phyloP scores from a whole-genome alignment of 805 yeast species.

The Candida qinlingensis region DNA sequence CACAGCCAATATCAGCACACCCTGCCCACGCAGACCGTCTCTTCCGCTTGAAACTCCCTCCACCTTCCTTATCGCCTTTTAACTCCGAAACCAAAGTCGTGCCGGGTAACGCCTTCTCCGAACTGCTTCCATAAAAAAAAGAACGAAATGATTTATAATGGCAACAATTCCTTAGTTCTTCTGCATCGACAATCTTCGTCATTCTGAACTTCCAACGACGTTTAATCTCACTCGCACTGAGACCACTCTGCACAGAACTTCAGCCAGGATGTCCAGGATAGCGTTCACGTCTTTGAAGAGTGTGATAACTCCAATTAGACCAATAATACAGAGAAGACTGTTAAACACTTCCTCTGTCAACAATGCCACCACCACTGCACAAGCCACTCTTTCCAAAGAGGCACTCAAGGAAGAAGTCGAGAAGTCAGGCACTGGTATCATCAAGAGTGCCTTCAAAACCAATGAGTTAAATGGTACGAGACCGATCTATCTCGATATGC shows the following conservation, averaged over 20 bases:
- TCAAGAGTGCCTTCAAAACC: slow-evolving; percentile 34
- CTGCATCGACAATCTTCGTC: too few relatives aligned
- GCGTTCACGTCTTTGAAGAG: slow-evolving; percentile 2
- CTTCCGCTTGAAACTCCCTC: too few relatives aligned
- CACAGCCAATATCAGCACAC: too few relatives aligned
- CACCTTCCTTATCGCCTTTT: neutral
- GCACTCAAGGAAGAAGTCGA: slow-evolving; percentile 8
- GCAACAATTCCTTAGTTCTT: too few relatives aligned
- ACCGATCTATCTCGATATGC: slow-evolving; percentile 95
- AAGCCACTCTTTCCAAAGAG: slow-evolving; percentile 9
- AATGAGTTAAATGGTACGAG: slow-evolving; percentile 56
- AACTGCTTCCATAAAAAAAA: neutral
- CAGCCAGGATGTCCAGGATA: slow-evolving; percentile 2
- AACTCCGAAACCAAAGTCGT: neutral
- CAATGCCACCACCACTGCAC: slow-evolving; percentile 15
- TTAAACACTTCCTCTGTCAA: slow-evolving; percentile 14
- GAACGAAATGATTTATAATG: neutral
- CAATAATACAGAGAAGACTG: slow-evolving; percentile 6
- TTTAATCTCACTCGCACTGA: too few relatives aligned
- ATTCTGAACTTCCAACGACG: too few relatives aligned
- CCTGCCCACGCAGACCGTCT: too few relatives aligned
- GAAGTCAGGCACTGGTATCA: slow-evolving; percentile 26
- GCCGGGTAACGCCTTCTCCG: neutral
- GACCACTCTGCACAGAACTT: too few relatives aligned
- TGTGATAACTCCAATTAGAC: slow-evolving; percentile 3